phyloP scores from a whole-genome alignment of 768 basidiomycete genomes.

The Lactarius trivialis region DNA sequence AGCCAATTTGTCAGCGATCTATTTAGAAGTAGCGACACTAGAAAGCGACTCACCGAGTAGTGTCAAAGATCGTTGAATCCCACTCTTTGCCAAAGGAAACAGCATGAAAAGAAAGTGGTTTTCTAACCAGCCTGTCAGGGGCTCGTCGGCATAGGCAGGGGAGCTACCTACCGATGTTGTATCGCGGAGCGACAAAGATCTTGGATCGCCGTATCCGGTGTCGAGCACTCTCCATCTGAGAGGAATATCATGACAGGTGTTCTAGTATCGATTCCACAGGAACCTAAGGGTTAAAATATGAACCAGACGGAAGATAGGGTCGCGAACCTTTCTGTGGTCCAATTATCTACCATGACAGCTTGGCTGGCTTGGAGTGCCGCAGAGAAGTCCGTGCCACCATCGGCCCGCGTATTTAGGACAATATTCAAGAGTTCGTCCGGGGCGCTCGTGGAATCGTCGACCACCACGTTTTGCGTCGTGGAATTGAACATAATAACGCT shows the following conservation, averaged over 20 bases:
- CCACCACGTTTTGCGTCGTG: background rate
- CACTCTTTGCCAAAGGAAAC: slow-evolving; percentile 45
- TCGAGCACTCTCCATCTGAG: background rate
- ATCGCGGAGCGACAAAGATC: slow-evolving; percentile 39
- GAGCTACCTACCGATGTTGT: slow-evolving; percentile 36
- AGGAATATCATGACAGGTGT: background rate
- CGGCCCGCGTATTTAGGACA: slow-evolving; percentile 18
- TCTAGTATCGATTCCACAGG: background rate
- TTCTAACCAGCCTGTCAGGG: slow-evolving; percentile 29
- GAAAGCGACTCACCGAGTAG: background rate
- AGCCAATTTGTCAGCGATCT: background rate
- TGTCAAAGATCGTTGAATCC: background rate
- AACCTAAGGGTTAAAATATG: background rate
- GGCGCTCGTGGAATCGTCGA: background rate
- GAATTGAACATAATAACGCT: background rate
- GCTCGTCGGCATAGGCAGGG: background rate
- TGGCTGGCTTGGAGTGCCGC: slow-evolving; percentile 36
- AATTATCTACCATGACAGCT: slow-evolving; percentile 37
- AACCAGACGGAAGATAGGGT: slow-evolving; percentile 14
- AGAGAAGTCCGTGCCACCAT: slow-evolving; percentile 39
- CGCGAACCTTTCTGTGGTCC: slow-evolving; percentile 44
- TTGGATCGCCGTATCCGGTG: slow-evolving; percentile 33
- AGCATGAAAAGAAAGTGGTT: slow-evolving; percentile 50
- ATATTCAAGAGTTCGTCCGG: background rate
- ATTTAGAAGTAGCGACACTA: background rate